phyloP scores from a whole-genome alignment of 1,284 basidiomycete genomes.

The Puccinia coronata region DNA sequence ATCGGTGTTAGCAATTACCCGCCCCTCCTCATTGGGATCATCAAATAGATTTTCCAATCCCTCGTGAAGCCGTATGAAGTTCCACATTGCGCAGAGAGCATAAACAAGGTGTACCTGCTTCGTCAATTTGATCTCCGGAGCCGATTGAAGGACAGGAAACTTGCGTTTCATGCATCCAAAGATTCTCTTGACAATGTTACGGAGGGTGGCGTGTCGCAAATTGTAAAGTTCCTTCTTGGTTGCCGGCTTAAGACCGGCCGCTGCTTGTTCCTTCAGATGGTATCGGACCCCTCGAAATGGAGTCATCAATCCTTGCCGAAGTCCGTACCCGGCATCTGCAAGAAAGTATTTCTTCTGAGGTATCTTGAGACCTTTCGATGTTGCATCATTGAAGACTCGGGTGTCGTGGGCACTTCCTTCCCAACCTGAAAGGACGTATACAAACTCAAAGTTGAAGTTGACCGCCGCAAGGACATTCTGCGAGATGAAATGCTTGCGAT shows the following conservation, averaged over 20 bases:
- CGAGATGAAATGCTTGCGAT: neutral
- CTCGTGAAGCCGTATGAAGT: neutral
- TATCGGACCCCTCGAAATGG: no score
- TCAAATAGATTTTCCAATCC: neutral
- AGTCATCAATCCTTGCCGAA: no score
- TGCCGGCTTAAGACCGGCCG: no score
- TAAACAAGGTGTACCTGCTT: neutral
- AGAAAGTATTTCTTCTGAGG: neutral
- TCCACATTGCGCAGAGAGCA: neutral
- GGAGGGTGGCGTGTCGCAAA: no score
- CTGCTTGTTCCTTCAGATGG: no score
- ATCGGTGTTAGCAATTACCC: no score
- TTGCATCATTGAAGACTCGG: neutral
- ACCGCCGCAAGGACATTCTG: slow-evolving; percentile 1
- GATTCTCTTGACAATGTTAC: no score
- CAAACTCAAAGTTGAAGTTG: slow-evolving; percentile 13
- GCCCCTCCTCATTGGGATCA: no score
- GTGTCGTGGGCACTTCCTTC: slow-evolving; percentile 15
- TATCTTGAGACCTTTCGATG: neutral
- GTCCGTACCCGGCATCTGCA: neutral
- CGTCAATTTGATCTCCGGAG: neutral
- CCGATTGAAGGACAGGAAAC: no score
- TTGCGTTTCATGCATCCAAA: no score
- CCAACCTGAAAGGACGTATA: slow-evolving; percentile 14
- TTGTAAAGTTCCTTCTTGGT: no score